A percentile compares a stretch with the other conserved stretches of the same genome.
Conservation (phyloP, 1,139 yeast genomes). For the Pichia sp. region DNA sequence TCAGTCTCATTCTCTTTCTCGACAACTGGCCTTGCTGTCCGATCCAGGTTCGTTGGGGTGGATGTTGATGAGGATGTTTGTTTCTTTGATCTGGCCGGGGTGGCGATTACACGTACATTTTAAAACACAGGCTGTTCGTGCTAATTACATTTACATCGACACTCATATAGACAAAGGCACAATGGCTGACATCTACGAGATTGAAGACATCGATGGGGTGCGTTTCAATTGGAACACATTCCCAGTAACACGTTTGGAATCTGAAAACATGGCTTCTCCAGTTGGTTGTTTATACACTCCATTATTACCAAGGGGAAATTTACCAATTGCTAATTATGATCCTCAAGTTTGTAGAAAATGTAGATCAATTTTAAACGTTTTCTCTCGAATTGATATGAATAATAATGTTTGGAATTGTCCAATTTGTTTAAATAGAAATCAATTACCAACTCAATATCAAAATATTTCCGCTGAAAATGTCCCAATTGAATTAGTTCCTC, state of each 20-base stretch:
- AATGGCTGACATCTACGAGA: constrained; percentile 33
- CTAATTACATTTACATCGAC: neutral
- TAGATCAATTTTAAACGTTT: constrained; percentile 83
- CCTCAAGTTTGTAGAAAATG: constrained; percentile 87
- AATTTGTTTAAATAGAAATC: constrained; percentile 80
- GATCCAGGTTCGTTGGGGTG: no score
- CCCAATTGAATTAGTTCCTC: constrained; percentile 78
- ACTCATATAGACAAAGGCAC: neutral
- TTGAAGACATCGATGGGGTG: constrained; percentile 35
- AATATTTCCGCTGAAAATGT: constrained; percentile 76
- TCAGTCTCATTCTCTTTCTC: no score
- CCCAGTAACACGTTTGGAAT: constrained; percentile 87
- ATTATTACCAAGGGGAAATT: constrained; percentile 68
- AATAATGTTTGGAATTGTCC: constrained; percentile 86
- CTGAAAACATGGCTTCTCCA: constrained; percentile 89
- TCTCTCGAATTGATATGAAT: constrained; percentile 74
- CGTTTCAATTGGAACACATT: constrained; percentile 55
- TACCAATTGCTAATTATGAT: constrained; percentile 81
- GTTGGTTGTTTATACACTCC: constrained; percentile 95
- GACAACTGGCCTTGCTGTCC: no score
- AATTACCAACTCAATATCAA: constrained; percentile 84
- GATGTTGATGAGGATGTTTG: no score
- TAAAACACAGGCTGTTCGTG: neutral
- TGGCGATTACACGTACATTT: no score
- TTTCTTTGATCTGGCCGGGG: neutral